Conservation (phyloP, 768 basidiomycete genomes). For the Cystobasidium onofrii region DNA sequence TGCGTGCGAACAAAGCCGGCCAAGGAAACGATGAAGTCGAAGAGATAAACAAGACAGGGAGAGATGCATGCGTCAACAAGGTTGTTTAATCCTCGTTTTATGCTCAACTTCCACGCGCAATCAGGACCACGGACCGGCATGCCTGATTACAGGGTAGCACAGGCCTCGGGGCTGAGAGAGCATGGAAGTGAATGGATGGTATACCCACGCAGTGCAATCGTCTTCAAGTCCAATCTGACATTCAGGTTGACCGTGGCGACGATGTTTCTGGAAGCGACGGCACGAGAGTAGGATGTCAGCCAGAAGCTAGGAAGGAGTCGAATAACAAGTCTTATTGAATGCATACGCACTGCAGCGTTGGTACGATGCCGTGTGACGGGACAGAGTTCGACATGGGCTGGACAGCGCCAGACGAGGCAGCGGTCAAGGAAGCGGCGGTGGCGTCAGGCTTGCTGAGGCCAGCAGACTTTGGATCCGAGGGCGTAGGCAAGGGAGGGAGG, state of each 20-base stretch:
- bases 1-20: background rate
- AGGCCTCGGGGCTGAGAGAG: background rate
- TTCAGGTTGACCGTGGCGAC: conserved; percentile 98
- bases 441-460: background rate
- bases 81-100: conserved; percentile 16
- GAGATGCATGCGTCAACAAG: conserved; percentile 24
- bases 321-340: background rate
- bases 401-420: conserved; percentile 15
- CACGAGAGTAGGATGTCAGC: background rate
- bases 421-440: background rate
- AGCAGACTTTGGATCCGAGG: conserved; percentile 16
- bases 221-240: conserved; percentile 92
- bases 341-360: conserved; percentile 70
- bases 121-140: background rate
- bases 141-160: no score
- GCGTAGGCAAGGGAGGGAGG: conserved; percentile 27
- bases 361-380: conserved; percentile 79
- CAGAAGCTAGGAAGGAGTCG: background rate
- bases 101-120: background rate
- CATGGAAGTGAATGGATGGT: background rate
- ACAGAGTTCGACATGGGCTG: background rate
- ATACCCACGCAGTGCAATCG: conserved; percentile 67
- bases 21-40: background rate
- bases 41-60: no score
- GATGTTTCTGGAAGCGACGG: conserved; percentile 55